Evolutionary conservation across 2,329 filamentous ascomycete species (phyloP).

Genomic region (Cryphonectria nitschkei): DNA sequence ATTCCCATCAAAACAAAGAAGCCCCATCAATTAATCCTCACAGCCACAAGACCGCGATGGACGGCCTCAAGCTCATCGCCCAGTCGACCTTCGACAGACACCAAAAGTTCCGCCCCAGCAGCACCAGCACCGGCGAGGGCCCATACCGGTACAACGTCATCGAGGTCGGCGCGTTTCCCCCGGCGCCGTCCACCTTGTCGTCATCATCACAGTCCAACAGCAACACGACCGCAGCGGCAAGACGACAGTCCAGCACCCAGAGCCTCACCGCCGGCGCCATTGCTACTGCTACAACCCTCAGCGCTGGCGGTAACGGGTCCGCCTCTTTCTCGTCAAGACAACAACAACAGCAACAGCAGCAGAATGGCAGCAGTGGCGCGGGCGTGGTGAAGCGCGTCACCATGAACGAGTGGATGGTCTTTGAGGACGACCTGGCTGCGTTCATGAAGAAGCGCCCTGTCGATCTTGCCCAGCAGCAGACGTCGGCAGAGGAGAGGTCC

Average conservation of each 20-base stretch:
- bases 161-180: slow-evolving; percentile 27
- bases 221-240: slow-evolving; percentile 5
- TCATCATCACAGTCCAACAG: neutral
- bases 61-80: slow-evolving; percentile 27
- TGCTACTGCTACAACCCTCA: neutral
- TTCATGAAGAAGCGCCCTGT: slow-evolving; percentile 29
- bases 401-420: slow-evolving; percentile 29
- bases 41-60: slow-evolving; percentile 13
- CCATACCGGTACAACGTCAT: slow-evolving; percentile 27
- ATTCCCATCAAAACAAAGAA: too few relatives aligned
- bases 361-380: slow-evolving; percentile 1
- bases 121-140: slow-evolving; percentile 3
- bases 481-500: slow-evolving; percentile 8
- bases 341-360: neutral
- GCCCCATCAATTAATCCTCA: too few relatives aligned
- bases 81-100: slow-evolving; percentile 29
- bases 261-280: neutral
- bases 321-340: neutral
- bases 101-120: slow-evolving; percentile 26
- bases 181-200: neutral
- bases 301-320: neutral
- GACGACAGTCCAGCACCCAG: slow-evolving; percentile 15
- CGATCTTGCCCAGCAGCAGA: slow-evolving; percentile 5
- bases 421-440: slow-evolving; percentile 26
- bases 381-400: slow-evolving; percentile 10